Evolutionary conservation across 768 basidiomycete genomes (phyloP).

Genomic region (Rickenella mellea): DNA sequence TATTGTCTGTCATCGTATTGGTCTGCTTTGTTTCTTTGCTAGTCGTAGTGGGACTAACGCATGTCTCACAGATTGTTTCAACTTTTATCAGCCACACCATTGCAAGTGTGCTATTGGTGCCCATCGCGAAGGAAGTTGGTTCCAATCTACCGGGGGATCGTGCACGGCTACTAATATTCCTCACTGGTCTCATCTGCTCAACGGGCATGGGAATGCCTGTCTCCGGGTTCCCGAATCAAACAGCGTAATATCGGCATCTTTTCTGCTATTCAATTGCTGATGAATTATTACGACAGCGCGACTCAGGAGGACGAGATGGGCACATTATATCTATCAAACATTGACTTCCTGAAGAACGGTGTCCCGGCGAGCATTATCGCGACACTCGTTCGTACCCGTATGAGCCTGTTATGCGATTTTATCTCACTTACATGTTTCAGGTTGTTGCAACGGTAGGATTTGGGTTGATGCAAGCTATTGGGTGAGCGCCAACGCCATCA

Average conservation of each 20-base stretch:
- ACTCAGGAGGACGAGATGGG: slow-evolving; percentile 95
- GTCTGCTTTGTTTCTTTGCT: slow-evolving; percentile 35
- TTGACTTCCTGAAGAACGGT: slow-evolving; percentile 90
- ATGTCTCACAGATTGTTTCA: slow-evolving; percentile 55
- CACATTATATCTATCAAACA: slow-evolving; percentile 71
- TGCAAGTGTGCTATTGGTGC: slow-evolving; percentile 92
- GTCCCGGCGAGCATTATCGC: slow-evolving; percentile 92
- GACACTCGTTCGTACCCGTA: slow-evolving; percentile 53
- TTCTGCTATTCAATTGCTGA: not conserved
- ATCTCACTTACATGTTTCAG: slow-evolving; percentile 26
- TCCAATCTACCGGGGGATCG: slow-evolving; percentile 54
- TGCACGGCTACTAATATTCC: slow-evolving; percentile 80
- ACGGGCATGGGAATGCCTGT: slow-evolving; percentile 98
- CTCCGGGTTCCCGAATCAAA: slow-evolving; percentile 98
- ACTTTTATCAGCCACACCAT: slow-evolving; percentile 98
- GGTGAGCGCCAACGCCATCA: too few relatives aligned
- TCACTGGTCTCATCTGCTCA: slow-evolving; percentile 88
- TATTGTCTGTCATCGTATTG: slow-evolving; percentile 61
- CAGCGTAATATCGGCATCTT: slow-evolving; percentile 46
- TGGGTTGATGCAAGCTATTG: slow-evolving; percentile 60
- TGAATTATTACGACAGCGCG: slow-evolving; percentile 37
- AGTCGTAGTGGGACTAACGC: slow-evolving; percentile 4
- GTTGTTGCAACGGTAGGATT: slow-evolving; percentile 84
- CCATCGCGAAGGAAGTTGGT: slow-evolving; percentile 89
- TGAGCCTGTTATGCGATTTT: not conserved